Conservation (phyloP, 2,329 filamentous ascomycete species). For the Trematosphaeria pertusa region DNA sequence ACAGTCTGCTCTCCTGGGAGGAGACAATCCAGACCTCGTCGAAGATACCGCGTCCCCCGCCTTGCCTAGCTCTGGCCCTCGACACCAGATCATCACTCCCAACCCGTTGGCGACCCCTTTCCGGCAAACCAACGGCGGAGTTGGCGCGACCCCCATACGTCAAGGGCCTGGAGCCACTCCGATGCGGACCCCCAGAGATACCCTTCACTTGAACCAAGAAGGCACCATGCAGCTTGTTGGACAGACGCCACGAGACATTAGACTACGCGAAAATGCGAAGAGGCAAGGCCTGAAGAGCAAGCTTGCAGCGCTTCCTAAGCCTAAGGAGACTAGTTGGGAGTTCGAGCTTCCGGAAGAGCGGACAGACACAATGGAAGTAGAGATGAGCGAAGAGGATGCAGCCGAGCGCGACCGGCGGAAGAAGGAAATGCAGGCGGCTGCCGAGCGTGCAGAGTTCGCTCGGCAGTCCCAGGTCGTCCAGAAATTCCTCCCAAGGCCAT, state of each 20-base stretch:
- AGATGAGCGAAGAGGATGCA: conserved; percentile 68
- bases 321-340: conserved; percentile 93
- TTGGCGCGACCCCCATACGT: conserved; percentile 69
- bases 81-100: conserved; percentile 84
- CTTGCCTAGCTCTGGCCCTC: conserved; percentile 83
- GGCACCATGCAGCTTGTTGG: conserved; percentile 72
- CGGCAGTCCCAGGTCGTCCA: conserved; percentile 93
- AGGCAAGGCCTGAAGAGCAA: conserved; percentile 73
- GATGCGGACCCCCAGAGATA: conserved; percentile 86
- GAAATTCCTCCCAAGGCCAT: conserved; percentile 78
- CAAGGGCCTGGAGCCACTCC: conserved; percentile 78
- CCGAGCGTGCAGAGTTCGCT: conserved; percentile 73
- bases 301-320: conserved; percentile 85
- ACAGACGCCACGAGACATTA: conserved; percentile 79
- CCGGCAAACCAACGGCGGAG: conserved; percentile 65
- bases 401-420: conserved; percentile 79
- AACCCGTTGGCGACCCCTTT: conserved; percentile 95
- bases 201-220: conserved; percentile 79
- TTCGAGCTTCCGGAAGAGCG: conserved; percentile 88
- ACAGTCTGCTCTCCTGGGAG: conserved; percentile 89
- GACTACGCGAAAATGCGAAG: conserved; percentile 71
- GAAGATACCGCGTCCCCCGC: conserved; percentile 84
- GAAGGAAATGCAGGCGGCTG: conserved; percentile 66
- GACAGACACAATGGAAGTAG: conserved; percentile 62
- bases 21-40: conserved; percentile 88